These are phyloP conservation scores for Handroanthus guayacan DNA, from an alignment of 257 asterid species.

Conservation along the genomic window DNA sequence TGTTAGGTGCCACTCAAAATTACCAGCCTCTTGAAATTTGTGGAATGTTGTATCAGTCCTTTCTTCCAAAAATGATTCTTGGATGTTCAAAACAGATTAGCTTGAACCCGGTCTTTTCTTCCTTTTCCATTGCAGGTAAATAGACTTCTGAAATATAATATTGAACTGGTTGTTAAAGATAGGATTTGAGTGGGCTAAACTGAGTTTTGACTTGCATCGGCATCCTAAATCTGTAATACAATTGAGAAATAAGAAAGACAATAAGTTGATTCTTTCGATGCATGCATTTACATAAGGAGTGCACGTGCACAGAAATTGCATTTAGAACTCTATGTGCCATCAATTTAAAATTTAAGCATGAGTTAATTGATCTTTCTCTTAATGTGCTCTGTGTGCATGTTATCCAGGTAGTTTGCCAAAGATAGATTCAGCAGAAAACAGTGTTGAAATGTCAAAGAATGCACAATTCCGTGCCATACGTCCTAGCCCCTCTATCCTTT, in stretches of 20 bases:
- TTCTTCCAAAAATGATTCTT: constrained; percentile 8
- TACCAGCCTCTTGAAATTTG: constrained; percentile 14
- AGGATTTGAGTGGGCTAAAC: not conserved
- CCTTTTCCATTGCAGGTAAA: not conserved
- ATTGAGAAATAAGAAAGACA: not conserved
- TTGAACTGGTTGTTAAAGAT: not conserved
- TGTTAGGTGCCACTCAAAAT: not conserved
- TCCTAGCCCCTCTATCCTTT: constrained; percentile 89
- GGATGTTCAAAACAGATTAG: not conserved
- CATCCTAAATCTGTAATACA: constrained; percentile 6
- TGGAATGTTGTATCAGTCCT: constrained; percentile 6
- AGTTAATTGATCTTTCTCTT: constrained; percentile 10
- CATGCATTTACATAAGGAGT: not conserved
- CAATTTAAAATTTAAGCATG: constrained; percentile 11
- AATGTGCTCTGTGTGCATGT: constrained; percentile 39
- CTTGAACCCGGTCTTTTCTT: not conserved
- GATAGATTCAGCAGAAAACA: constrained; percentile 47
- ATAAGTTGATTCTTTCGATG: not conserved
- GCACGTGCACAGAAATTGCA: not conserved
- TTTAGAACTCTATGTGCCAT: constrained; percentile 12
- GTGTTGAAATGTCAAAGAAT: constrained; percentile 73
- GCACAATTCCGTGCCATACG: constrained; percentile 95
- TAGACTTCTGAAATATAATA: constrained; percentile 2
- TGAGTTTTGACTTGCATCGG: constrained; percentile 20
- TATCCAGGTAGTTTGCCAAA: constrained; percentile 59